phyloP scores from a whole-genome alignment of 768 basidiomycete species.

The Suillus americanus region DNA sequence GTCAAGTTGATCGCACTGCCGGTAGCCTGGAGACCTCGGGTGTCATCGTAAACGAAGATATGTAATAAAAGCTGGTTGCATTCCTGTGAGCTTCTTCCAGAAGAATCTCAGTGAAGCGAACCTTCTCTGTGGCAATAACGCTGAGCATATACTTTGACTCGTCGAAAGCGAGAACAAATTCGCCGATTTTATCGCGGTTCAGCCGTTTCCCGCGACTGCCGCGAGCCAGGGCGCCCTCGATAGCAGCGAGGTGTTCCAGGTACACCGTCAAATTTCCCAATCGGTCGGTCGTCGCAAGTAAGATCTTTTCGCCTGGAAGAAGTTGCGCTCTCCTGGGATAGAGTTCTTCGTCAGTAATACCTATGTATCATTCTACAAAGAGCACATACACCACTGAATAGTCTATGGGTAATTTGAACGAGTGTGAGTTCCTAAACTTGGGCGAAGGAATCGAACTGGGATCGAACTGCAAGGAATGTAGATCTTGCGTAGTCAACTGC shows the following conservation, averaged over 20 bases:
- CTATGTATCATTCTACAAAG: neutral
- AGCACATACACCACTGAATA: constrained; percentile 13
- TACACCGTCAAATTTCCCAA: constrained; percentile 38
- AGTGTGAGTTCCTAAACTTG: constrained; percentile 14
- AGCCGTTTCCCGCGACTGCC: constrained; percentile 30
- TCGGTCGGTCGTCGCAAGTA: constrained; percentile 42
- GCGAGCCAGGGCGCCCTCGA: constrained; percentile 33
- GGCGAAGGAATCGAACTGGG: constrained; percentile 22
- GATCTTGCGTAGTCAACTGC: constrained; percentile 27
- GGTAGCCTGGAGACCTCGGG: constrained; percentile 40
- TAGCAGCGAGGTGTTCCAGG: constrained; percentile 31
- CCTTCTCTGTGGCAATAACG: constrained; percentile 44
- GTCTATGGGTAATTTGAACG: constrained; percentile 20
- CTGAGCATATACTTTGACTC: constrained; percentile 50
- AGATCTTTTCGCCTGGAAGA: constrained; percentile 39
- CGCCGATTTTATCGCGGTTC: constrained; percentile 47
- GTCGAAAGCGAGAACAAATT: constrained; percentile 49
- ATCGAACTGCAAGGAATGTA: constrained; percentile 26
- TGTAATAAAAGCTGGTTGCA: constrained; percentile 37
- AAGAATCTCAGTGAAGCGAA: constrained; percentile 6
- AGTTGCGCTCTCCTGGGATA: constrained; percentile 37
- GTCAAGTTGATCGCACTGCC: constrained; percentile 42
- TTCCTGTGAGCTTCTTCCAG: neutral
- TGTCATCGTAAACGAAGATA: constrained; percentile 48
- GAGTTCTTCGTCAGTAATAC: neutral